Conservation (phyloP, 2,329 filamentous ascomycete genomes). For the Tolypocladium sp. region DNA sequence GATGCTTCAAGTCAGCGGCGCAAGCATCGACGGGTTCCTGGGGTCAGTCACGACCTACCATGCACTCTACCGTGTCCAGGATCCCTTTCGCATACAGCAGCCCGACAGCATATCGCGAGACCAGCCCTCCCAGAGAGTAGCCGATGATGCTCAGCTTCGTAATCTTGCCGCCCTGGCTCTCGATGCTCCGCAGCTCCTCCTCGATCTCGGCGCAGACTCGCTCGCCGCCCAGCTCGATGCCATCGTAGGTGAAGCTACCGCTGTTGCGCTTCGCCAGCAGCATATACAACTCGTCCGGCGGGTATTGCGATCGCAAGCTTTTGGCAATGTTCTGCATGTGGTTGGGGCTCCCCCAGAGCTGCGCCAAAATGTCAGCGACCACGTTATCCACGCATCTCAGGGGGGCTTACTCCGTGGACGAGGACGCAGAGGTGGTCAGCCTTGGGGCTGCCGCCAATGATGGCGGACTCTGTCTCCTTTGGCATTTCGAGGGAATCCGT, state of each 20-base stretch:
- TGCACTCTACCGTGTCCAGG: conserved; percentile 69
- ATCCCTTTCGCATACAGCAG: conserved; percentile 73
- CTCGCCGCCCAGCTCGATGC: conserved; percentile 59
- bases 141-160: conserved; percentile 79
- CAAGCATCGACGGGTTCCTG: neutral
- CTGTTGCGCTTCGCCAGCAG: conserved; percentile 64
- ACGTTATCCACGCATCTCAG: neutral
- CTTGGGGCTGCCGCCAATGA: conserved; percentile 38
- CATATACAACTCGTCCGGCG: conserved; percentile 57
- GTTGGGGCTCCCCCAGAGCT: conserved; percentile 72
- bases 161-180: conserved; percentile 58
- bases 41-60: conserved; percentile 38
- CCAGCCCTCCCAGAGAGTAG: conserved; percentile 81
- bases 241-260: conserved; percentile 64
- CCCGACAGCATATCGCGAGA: conserved; percentile 79
- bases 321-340: conserved; percentile 63
- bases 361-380: conserved; percentile 4
- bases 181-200: conserved; percentile 48
- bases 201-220: conserved; percentile 59
- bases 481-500: neutral
- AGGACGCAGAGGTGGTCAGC: conserved; percentile 69
- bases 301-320: conserved; percentile 50
- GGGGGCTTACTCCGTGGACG: conserved; percentile 58
- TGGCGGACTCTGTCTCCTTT: conserved; percentile 13
- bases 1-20: conserved; percentile 5